Base-by-base conservation (phyloP, 148 eudicot species). In the Mesembryanthemum crystallinum region DNA sequence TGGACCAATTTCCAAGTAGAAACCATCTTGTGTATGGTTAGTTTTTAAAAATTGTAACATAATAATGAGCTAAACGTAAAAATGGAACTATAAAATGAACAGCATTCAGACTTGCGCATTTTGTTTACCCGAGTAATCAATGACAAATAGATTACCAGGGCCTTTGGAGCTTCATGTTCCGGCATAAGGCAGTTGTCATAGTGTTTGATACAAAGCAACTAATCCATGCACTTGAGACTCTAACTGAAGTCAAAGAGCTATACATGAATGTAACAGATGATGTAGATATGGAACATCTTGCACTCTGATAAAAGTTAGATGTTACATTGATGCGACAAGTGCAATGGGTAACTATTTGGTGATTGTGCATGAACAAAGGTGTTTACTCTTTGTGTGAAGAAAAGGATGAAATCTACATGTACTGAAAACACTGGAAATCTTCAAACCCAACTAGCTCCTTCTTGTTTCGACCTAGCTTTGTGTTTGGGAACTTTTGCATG, bases 401-500 rank as follows among this genome's bases (percentile, higher is more conserved):
- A 51, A 32, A 28, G 25, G n/a, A 51, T 49, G 42, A 30, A 61
- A 52, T 32, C 33, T 70, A 5, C 28, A 47, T 23, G 29, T 43
- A 49, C 42, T 32, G 39, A 8, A 21, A 12, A 27, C 17, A n/a
- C 24, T 32, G 63, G 49, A 24, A 5, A n/a, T 23, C 33, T 8
- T 14, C 27, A 32, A 32, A 54, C 7, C 7, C 37, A 69, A 47
- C 8, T 0, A 29, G 43, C 32, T 58, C 30, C 42, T 72, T 37
- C 71, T 68, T 69, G 14, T 68, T 21, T 43, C 58, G 61, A 61
- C 54, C 54, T 13, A 20, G 66, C 17, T 77, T 47, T 60, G 23
- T 78, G 71, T 65, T 66, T 52, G 47, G 54, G 63, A 28, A 64
- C 29, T 74, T 61, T 35, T 68, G 13, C 32, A 63, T 62, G 69